A percentile compares a stretch with the other conserved stretches of the same genome.
Evolutionary conservation across 2,329 filamentous ascomycete species (phyloP).

Genomic region (Diplodia sapinea): DNA sequence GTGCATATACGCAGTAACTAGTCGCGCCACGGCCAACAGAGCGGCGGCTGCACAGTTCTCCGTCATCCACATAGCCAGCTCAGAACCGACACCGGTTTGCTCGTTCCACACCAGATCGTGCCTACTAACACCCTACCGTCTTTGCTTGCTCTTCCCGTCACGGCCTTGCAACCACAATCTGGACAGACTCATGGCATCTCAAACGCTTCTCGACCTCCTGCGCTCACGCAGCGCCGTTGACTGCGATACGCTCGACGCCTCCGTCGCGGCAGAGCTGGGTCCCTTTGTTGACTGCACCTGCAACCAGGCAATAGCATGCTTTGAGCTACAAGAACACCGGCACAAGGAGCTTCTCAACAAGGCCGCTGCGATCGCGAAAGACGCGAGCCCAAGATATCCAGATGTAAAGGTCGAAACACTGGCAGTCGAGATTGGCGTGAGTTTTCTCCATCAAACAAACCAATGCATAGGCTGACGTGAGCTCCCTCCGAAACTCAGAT

Average conservation of each 20-base stretch:
- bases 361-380: constrained; percentile 45
- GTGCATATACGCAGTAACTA: not conserved
- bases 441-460: constrained; percentile 23
- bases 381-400: constrained; percentile 42
- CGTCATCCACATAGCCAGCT: not conserved
- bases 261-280: constrained; percentile 26
- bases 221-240: constrained; percentile 29
- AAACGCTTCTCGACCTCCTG: constrained; percentile 31
- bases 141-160: not conserved
- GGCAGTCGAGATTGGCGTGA: constrained; percentile 62
- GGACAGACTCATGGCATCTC: not conserved
- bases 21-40: not conserved
- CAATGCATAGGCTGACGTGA: not conserved
- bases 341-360: constrained; percentile 45
- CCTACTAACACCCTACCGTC: not conserved
- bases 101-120: not conserved
- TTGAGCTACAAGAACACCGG: constrained; percentile 26
- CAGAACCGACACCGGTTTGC: not conserved
- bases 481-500: constrained; percentile 48
- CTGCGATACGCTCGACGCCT: constrained; percentile 33
- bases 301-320: constrained; percentile 33
- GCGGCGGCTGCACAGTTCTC: not conserved
- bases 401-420: constrained; percentile 54
- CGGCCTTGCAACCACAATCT: not conserved
- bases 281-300: constrained; percentile 34